Conservation (phyloP, 2,329 filamentous ascomycete genomes). For the Paracoccidioides brasiliensis region DNA sequence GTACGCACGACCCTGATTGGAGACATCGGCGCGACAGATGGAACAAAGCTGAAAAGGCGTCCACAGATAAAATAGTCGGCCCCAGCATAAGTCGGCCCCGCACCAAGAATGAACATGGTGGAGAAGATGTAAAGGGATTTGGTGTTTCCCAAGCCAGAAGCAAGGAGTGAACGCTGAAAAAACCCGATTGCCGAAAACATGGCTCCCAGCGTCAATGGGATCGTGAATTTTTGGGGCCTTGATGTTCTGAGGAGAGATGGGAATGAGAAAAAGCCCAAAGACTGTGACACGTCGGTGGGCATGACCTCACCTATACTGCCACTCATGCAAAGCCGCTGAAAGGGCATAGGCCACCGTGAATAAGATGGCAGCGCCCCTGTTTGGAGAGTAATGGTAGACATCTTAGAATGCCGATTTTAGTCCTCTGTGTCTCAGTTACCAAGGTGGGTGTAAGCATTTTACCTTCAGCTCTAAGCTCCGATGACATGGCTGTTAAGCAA, state of each 20-base stretch:
- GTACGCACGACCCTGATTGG: conserved; percentile 4
- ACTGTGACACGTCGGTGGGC: background rate
- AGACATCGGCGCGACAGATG: conserved; percentile 6
- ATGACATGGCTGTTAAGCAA: background rate
- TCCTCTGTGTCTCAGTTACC: too few relatives aligned
- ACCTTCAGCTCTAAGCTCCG: background rate
- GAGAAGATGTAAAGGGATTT: conserved; percentile 1
- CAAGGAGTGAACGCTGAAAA: conserved; percentile 2
- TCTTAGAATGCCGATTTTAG: background rate
- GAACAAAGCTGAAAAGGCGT: conserved; percentile 6
- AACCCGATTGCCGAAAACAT: conserved; percentile 6
- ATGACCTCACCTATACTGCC: background rate
- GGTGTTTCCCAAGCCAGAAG: conserved; percentile 1
- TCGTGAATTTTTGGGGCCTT: conserved; percentile 6
- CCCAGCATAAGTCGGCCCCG: conserved; percentile 8
- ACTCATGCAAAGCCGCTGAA: background rate
- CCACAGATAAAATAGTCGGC: conserved; percentile 9
- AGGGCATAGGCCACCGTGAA: background rate
- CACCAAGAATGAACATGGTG: conserved; percentile 7
- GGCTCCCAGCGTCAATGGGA: conserved; percentile 5
- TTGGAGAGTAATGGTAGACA: conserved; percentile 3
- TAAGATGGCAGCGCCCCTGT: background rate
- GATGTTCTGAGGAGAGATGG: background rate
- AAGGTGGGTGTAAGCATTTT: background rate
- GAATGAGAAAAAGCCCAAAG: background rate